A percentile compares a stretch with the other conserved stretches of the same genome.
These are phyloP conservation scores for Amorphotheca resinae DNA, from an alignment of 495 filamentous ascomycete species.

Conservation along the genomic window DNA sequence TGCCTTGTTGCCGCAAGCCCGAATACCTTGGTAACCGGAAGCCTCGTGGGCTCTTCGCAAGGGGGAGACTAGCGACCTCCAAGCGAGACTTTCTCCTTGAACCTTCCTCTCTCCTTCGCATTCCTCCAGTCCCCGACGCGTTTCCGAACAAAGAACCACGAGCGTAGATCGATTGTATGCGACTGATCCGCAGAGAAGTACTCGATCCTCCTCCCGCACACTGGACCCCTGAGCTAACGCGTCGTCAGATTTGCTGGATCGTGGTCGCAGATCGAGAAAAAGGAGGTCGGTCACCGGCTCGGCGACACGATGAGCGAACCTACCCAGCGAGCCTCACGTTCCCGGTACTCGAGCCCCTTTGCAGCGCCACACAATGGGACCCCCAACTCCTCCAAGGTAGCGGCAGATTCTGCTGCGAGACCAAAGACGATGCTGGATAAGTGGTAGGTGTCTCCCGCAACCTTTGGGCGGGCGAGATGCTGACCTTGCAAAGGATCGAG, in stretches of 20 bases:
- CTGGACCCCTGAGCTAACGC: constrained; percentile 12
- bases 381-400: too few species aligned
- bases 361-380: constrained; percentile 24
- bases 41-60: too few species aligned
- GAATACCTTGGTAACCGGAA: too few species aligned
- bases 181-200: constrained; percentile 13
- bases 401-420: constrained; percentile 10
- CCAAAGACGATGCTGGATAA: constrained; percentile 33
- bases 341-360: constrained; percentile 36
- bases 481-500: constrained; percentile 35
- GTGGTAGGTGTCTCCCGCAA: constrained; percentile 26
- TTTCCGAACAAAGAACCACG: constrained; percentile 8
- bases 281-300: constrained; percentile 6
- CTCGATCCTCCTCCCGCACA: background rate
- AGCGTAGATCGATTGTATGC: constrained; percentile 8
- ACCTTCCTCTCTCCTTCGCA: constrained; percentile 1
- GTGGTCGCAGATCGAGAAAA: constrained; percentile 14
- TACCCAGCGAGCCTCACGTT: constrained; percentile 8
- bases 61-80: background rate
- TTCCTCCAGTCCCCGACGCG: constrained; percentile 10
- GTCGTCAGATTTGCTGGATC: constrained; percentile 5
- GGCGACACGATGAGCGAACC: constrained; percentile 4
- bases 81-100: background rate
- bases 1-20: too few species aligned
- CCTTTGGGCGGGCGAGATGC: background rate